Evolutionary conservation across 768 basidiomycete genomes (phyloP).

Genomic region (Austroboletus eburneus): DNA sequence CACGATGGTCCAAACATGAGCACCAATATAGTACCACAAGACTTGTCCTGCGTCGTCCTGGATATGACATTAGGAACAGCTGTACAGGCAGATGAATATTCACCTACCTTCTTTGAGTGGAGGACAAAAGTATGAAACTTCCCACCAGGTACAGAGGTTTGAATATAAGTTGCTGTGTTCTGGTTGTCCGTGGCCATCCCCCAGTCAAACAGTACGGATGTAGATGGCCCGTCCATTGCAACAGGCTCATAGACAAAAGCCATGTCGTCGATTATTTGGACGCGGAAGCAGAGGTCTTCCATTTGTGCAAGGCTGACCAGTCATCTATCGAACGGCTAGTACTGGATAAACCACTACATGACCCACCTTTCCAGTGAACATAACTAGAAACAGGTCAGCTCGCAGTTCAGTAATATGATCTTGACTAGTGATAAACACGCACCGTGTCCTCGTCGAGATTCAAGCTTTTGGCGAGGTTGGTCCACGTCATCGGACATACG

Average conservation of each 20-base stretch:
- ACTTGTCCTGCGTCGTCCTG: conserved; percentile 29
- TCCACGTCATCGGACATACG: conserved; percentile 30
- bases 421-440: conserved; percentile 11
- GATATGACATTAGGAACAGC: conserved; percentile 2
- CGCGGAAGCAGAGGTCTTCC: conserved; percentile 39
- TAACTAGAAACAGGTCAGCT: conserved; percentile 13
- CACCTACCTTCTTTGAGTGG: conserved; percentile 40
- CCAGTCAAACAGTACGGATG: conserved; percentile 54
- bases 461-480: conserved; percentile 25
- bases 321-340: not conserved
- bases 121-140: conserved; percentile 35
- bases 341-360: too few species aligned
- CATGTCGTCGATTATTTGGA: conserved; percentile 36
- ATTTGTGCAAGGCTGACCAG: conserved; percentile 32
- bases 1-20: conserved; percentile 39
- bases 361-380: conserved; percentile 29
- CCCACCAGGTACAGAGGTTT: conserved; percentile 11
- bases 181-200: conserved; percentile 34
- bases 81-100: not conserved
- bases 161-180: conserved; percentile 33
- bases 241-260: conserved; percentile 57
- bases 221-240: conserved; percentile 43
- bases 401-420: not conserved
- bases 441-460: conserved; percentile 40
- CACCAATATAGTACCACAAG: conserved; percentile 50